Conservation (phyloP, 1,284 basidiomycete genomes). For the Heterobasidion parviporum region DNA sequence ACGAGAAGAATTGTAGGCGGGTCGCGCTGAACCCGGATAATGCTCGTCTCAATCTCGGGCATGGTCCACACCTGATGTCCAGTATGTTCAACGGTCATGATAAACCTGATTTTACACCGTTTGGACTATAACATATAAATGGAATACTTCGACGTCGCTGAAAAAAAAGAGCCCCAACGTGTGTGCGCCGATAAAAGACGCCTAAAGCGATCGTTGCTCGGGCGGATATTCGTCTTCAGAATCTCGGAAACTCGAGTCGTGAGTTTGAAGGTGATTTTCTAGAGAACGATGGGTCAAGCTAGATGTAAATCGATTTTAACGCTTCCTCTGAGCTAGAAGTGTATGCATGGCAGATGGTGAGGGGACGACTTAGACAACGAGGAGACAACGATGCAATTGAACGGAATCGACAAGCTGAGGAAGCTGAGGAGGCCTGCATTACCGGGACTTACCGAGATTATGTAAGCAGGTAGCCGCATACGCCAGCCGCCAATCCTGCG, state of each 20-base stretch:
- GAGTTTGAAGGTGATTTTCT: neutral
- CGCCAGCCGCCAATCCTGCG: too few species aligned
- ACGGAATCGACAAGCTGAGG: too few species aligned
- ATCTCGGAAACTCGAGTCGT: neutral
- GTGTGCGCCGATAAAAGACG: neutral
- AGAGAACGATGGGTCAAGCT: neutral
- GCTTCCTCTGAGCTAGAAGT: too few species aligned
- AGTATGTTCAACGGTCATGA: neutral
- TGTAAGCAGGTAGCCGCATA: too few species aligned
- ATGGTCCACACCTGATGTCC: neutral
- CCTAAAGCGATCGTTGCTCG: neutral
- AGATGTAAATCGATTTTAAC: neutral
- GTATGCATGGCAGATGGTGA: too few species aligned
- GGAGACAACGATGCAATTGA: too few species aligned
- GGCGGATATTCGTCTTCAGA: neutral
- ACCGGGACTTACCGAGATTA: too few species aligned
- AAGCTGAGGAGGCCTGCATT: too few species aligned
- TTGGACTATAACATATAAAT: neutral
- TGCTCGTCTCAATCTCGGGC: neutral
- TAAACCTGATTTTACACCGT: neutral
- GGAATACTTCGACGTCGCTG: neutral
- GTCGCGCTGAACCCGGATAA: neutral
- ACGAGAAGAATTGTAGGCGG: neutral
- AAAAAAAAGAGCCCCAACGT: neutral
- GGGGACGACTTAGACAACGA: too few species aligned